Base-by-base conservation (phyloP, 495 filamentous ascomycete species). In the Xylaria grammica region DNA sequence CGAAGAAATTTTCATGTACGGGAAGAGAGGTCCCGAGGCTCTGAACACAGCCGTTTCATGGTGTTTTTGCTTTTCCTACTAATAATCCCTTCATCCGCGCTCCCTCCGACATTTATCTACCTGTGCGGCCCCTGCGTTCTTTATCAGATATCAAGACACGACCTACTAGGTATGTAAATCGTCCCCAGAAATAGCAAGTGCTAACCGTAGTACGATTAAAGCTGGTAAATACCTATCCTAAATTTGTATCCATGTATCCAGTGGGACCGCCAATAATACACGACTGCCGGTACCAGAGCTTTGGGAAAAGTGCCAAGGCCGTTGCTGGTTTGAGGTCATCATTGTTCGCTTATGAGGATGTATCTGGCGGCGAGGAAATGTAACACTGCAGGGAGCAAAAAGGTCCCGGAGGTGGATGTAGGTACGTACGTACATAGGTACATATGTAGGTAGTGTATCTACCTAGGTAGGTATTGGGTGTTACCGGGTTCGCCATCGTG, bases 231-330 rank as follows among this genome's bases (percentile, higher is more conserved):
- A 27, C n/a, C 49, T 54, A 54, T 32, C 51, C 51, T 53, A 53
- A 6, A 42, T 30, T 36, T 36, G 24, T 34, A 44, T 48, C n/a
- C 40, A 3, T 17, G 56, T 59, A 42, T n/a, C n/a, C n/a, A n/a
- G n/a, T n/a, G 58, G 32, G 44, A 51, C 45, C 17, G 32, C 58
- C 56, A 59, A 59, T 59, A 48, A 32, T 34, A 58, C 40, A 45
- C 54, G 26, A 45, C 26, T 60, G 56, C 58, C 32, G 58, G 58
- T 60, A 24, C 58, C 58, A 51, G 45, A 51, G 45, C 45, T 19
- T 30, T 51, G 58, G 58, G 58, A 60, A 30, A 60, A 19, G 58
- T 10, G 58, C 58, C 58, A 60, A 60, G 56, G 42, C n/a, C 4
- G 27, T 59, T 13, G n/a, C 19, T 24, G 19, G 22, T 42, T 40